A percentile compares a stretch with the other conserved stretches of the same genome.
Conservation (phyloP, 1,284 basidiomycete species). For the Omphalotus olearius region DNA sequence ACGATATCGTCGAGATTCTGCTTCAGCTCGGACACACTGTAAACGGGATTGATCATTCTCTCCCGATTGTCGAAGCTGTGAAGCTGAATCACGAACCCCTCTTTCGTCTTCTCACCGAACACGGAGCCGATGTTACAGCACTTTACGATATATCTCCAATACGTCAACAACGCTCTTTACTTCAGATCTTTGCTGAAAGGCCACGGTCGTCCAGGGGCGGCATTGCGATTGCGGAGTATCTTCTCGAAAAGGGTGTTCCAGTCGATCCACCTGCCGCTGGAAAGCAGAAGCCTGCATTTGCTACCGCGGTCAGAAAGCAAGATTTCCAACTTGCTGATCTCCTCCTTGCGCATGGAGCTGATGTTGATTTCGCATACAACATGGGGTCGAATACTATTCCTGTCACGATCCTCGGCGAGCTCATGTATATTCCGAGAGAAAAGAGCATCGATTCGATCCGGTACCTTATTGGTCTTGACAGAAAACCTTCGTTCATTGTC, state of each 20-base stretch:
- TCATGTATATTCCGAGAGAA: slow-evolving; percentile 1
- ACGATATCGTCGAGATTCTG: slow-evolving; percentile 6
- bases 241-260: slow-evolving; percentile 7
- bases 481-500: slow-evolving; percentile 4
- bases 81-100: slow-evolving; percentile 4
- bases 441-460: slow-evolving; percentile 6
- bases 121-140: background rate
- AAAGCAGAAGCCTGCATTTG: slow-evolving; percentile 2
- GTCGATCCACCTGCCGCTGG: background rate
- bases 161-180: background rate
- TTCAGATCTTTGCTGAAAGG: slow-evolving; percentile 8
- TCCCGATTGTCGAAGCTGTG: slow-evolving; percentile 4
- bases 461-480: slow-evolving; percentile 3
- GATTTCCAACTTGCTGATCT: slow-evolving; percentile 11
- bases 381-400: background rate
- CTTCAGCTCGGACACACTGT: slow-evolving; percentile 6
- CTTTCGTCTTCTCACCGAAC: slow-evolving; percentile 5
- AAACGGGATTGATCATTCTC: background rate
- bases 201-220: background rate
- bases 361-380: slow-evolving; percentile 4
- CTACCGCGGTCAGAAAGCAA: background rate
- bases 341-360: slow-evolving; percentile 5
- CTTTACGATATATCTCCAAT: background rate
- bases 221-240: slow-evolving; percentile 6
- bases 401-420: slow-evolving; percentile 6